Percentiles rank a stretch among this genome's conserved stretches.
Evolutionary conservation across 345 rosid species (phyloP).

Genomic region (Syzygium aqueum): DNA sequence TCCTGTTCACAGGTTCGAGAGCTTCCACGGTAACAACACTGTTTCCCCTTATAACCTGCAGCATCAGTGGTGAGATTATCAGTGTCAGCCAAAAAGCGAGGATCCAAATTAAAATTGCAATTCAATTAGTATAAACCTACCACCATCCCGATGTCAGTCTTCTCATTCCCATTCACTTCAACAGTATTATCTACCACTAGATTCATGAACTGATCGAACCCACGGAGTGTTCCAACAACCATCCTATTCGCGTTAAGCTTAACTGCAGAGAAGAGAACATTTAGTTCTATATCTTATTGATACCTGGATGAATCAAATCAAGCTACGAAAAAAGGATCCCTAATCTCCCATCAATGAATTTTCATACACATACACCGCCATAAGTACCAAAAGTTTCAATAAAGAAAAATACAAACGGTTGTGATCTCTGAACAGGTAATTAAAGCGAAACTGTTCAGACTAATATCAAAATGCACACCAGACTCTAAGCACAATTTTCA

Average conservation of each 20-base stretch:
- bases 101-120: not conserved
- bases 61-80: not conserved
- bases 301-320: not conserved
- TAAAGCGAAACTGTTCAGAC: not conserved
- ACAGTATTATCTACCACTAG: conserved; percentile 15
- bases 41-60: conserved; percentile 20
- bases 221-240: conserved; percentile 17
- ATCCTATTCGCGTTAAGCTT: conserved; percentile 16
- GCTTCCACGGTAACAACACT: conserved; percentile 19
- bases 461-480: not conserved
- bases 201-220: conserved; percentile 21
- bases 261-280: not conserved
- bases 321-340: not conserved
- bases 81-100: not conserved
- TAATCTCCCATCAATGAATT: not conserved
- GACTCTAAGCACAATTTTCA: not conserved
- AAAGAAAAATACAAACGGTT: not conserved
- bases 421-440: not conserved
- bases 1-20: conserved; percentile 12
- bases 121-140: conserved; percentile 1
- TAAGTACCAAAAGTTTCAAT: not conserved
- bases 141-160: conserved; percentile 17
- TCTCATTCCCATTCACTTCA: conserved; percentile 19
- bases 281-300: not conserved
- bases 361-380: not conserved